phyloP scores from a whole-genome alignment of 495 filamentous ascomycete genomes.

The Xylaria scruposa region DNA sequence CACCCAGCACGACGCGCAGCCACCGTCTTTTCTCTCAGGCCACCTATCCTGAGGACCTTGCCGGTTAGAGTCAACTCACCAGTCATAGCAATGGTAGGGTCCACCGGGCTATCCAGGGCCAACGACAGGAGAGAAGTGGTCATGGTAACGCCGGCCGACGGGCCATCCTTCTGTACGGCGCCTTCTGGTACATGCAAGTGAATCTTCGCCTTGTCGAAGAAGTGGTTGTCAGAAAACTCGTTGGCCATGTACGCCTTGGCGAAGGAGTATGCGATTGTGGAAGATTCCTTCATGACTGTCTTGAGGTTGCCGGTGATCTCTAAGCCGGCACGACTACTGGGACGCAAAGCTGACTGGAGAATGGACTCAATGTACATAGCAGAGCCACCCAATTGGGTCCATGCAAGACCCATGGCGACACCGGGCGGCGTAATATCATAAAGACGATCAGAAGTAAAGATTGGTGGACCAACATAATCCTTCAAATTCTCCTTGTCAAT shows the following conservation, averaged over 20 bases:
- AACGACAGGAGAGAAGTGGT: slow-evolving; percentile 87
- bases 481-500: slow-evolving; percentile 92
- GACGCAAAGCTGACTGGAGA: slow-evolving; percentile 77
- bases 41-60: slow-evolving; percentile 95
- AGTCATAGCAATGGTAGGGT: slow-evolving; percentile 95
- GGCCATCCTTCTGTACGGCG: slow-evolving; percentile 94
- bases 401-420: slow-evolving; percentile 98
- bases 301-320: slow-evolving; percentile 94
- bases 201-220: slow-evolving; percentile 95
- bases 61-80: slow-evolving; percentile 97
- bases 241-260: slow-evolving; percentile 86
- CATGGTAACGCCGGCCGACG: slow-evolving; percentile 97
- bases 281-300: slow-evolving; percentile 97
- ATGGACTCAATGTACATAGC: slow-evolving; percentile 98
- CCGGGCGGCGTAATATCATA: slow-evolving; percentile 96
- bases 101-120: slow-evolving; percentile 76
- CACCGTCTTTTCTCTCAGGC: slow-evolving; percentile 97
- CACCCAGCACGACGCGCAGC: slow-evolving; percentile 93
- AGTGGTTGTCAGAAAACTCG: slow-evolving; percentile 85
- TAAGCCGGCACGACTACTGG: slow-evolving; percentile 75
- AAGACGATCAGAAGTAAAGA: slow-evolving; percentile 94
- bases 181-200: slow-evolving; percentile 98
- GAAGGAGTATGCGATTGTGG: slow-evolving; percentile 92
- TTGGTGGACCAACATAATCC: slow-evolving; percentile 95
- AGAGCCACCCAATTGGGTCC: slow-evolving; percentile 97